Base-by-base conservation (phyloP, 306 rosid genomes). In the Myrica gale region DNA sequence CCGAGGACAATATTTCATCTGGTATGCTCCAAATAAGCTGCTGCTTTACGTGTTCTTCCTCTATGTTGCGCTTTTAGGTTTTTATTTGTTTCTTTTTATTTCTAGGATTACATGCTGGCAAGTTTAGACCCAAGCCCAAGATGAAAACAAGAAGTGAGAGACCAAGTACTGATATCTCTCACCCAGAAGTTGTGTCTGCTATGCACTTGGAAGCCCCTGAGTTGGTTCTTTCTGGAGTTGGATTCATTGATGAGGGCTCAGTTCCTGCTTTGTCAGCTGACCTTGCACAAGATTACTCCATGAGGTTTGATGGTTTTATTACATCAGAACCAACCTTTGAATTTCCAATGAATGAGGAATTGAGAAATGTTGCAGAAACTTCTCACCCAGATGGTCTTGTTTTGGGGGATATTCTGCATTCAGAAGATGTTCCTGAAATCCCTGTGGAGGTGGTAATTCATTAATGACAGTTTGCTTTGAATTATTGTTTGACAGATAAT, bases 271-370 rank as follows among this genome's bases (percentile, higher is more conserved):
- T 45, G 53, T 68, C 74, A 42, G 32, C 61, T 41, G 84, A 77
- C 71, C 80, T 69, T 45, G 66, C 47, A 72, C 76, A 77, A 78
- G 78, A 84, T 83, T 78, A 52, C 76, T 85, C 84, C 62, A 37
- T 88, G 60, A 69, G 82, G 70, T 75, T 82, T 58, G 77, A 77
- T 56, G 86, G 63, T 55, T 66, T 73, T 26, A 58, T 52, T 52
- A 17, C 73, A 6, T 20, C 53, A 37, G 82, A 73, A 74, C 80
- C 84, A 79, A 72, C 79, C 62, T 72, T 71, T 73, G 85, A 58
- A 78, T 75, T 85, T 71, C 81, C 77, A n/a, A 76, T 46, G 78
- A 77, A 81, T 78, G 92, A 74, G 76, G 93, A 79, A 51, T 74
- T 78, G 69, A 81, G 78, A 53, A 80, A 72, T 78, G 62, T 70